phyloP scores from a whole-genome alignment of 2,329 filamentous ascomycete genomes.

The Mycosphaerella sp. region DNA sequence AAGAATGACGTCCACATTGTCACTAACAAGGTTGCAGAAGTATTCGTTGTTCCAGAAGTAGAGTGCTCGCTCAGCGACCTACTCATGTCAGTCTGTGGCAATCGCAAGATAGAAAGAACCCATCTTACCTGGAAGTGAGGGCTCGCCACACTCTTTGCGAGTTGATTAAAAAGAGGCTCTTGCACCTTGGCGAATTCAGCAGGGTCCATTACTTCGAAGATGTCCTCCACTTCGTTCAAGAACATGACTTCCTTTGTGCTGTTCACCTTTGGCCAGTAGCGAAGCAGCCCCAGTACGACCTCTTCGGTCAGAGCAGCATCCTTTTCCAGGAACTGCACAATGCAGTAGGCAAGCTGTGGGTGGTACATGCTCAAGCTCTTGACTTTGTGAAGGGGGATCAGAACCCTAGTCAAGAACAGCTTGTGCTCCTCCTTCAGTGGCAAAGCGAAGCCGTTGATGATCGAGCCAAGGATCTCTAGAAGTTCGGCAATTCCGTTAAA shows the following conservation, averaged over 20 bases:
- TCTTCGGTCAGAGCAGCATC: conserved; percentile 96
- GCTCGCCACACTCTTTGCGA: conserved; percentile 96
- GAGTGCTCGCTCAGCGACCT: conserved; percentile 88
- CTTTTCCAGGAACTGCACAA: conserved; percentile 97
- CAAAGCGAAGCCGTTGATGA: conserved; percentile 97
- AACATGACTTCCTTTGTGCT: conserved; percentile 99
- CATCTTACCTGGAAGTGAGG: conserved; percentile 78
- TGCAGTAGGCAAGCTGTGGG: conserved; percentile 95
- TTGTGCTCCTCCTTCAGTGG: conserved; percentile 99
- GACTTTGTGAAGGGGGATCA: conserved; percentile 93
- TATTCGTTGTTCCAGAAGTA: conserved; percentile 99
- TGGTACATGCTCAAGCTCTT: conserved; percentile 99
- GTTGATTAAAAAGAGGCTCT: conserved; percentile 92
- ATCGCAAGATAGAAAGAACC: neutral
- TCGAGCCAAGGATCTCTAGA: conserved; percentile 92
- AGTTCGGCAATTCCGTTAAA: conserved; percentile 98
- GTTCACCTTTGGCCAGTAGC: conserved; percentile 99
- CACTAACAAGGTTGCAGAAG: conserved; percentile 97
- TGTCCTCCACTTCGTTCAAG: conserved; percentile 97
- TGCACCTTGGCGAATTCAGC: conserved; percentile 98
- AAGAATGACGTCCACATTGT: conserved; percentile 96
- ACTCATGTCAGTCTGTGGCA: conserved; percentile 15
- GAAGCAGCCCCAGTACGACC: conserved; percentile 85
- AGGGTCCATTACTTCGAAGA: conserved; percentile 99
- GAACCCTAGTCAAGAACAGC: conserved; percentile 86